A percentile compares a stretch with the other conserved stretches of the same genome.
Conservation (phyloP, 2,329 filamentous ascomycete species). For the Neonectria coccinea region DNA sequence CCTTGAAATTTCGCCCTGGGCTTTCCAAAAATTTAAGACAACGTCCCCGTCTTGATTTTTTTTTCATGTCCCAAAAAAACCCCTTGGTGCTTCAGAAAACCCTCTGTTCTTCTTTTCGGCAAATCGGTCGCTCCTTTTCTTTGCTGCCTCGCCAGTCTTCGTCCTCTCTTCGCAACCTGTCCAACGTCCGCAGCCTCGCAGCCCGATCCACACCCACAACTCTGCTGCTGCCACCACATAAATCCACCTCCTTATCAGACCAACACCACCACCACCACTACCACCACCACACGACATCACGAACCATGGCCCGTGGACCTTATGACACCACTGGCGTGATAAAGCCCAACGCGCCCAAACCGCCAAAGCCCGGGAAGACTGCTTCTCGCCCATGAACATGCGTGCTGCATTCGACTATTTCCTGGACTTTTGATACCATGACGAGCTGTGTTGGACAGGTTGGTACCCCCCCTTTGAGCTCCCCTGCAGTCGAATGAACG, state of each 20-base stretch:
- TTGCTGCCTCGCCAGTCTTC: conserved; percentile 5
- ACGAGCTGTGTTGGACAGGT: conserved; percentile 32
- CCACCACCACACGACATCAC: conserved; percentile 15
- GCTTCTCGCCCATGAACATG: conserved; percentile 30
- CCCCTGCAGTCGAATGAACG: background rate
- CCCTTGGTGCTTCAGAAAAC: conserved; percentile 6
- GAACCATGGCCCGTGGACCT: conserved; percentile 51
- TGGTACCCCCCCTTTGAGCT: conserved; percentile 20
- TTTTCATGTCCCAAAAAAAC: conserved; percentile 21
- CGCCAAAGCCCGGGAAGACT: conserved; percentile 46
- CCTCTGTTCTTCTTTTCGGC: background rate
- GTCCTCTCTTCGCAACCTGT: conserved; percentile 11
- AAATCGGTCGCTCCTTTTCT: conserved; percentile 20
- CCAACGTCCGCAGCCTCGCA: background rate
- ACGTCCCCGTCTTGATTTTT: conserved; percentile 23
- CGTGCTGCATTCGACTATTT: conserved; percentile 20
- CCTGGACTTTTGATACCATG: conserved; percentile 30
- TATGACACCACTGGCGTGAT: conserved; percentile 54
- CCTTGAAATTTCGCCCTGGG: conserved; percentile 15
- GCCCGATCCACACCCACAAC: conserved; percentile 13
- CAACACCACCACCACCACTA: conserved; percentile 4
- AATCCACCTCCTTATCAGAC: conserved; percentile 10
- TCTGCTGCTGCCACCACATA: conserved; percentile 4
- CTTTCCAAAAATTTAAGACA: conserved; percentile 21
- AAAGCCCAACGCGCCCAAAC: conserved; percentile 53